Evolutionary conservation across 192 early-diverging fungal species (phyloP), one percentile per base, ranked within the genome.

Genomic region (Coemansia sp.): DNA sequence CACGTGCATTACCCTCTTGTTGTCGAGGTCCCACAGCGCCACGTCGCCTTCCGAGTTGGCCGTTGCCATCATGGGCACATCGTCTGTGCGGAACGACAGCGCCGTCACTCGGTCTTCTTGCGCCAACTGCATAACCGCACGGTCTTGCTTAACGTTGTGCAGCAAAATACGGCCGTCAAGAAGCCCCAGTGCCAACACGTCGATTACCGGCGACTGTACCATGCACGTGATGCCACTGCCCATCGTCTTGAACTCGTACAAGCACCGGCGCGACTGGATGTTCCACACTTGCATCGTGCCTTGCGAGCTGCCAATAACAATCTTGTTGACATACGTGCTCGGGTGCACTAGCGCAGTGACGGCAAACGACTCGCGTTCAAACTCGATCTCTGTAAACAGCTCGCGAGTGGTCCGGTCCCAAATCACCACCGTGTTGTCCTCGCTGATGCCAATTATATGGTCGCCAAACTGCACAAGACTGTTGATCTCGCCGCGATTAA

Each of bases 291-390:
- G 92, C 87, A 99, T 84, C 1, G 82, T 72, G 32, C 94, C 96
- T 69, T 98, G 87, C 12, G 82, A 85, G 66, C 91, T 93, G 23
- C 85, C 93, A 14, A 98, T 71, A 4, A 98, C 80, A 7, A 99
- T 83, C 75, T 99, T 99, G 85, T 99, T 98, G 32, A 99, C 73
- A 83, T 98, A 99, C 2, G 97, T 97, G 83, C 87, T 91, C 22
- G 97, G 97, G 62, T 99, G 97, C 45, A 98, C 78, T 10, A 96
- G 65, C 0, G 84, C 62, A 6, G 94, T 90, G 7, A 89, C 80
- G 24, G 84, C 83, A 72, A 96, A 95, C 1, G 82, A 63, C 19
- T 82, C 69, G 66, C 49, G 60, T 23, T 85, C 89, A 79, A 95
- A 93, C 55, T 89, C 84, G 38, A 94, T 79, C 59, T 87, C 84